Conservation (phyloP, 495 filamentous ascomycete species). For the Aspergillus baeticus region DNA sequence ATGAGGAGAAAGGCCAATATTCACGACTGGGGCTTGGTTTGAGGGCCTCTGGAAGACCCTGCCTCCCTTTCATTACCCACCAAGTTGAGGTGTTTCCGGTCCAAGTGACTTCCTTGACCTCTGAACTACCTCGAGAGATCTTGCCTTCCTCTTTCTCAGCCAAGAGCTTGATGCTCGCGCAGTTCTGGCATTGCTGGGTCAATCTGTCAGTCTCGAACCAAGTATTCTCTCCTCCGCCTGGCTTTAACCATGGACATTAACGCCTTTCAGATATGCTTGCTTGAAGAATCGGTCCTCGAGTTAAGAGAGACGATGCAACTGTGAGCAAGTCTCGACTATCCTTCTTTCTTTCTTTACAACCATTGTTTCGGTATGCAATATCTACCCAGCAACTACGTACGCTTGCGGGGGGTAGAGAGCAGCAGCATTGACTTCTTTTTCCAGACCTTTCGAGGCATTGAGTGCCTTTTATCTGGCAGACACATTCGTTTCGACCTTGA, state of each 20-base stretch:
- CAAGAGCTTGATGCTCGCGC: conserved; percentile 27
- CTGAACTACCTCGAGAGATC: not conserved
- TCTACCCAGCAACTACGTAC: not conserved
- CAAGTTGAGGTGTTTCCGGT: conserved; percentile 12
- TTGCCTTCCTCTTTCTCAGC: conserved; percentile 11
- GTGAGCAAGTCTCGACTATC: conserved; percentile 10
- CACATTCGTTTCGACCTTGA: conserved; percentile 21
- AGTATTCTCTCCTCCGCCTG: not conserved
- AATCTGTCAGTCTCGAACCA: conserved; percentile 19
- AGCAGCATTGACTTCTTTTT: conserved; percentile 1
- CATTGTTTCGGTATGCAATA: conserved; percentile 15
- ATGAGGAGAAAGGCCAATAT: conserved; percentile 19
- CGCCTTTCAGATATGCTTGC: conserved; percentile 6
- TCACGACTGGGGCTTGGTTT: conserved; percentile 21
- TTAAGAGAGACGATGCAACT: conserved; percentile 18
- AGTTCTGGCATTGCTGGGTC: conserved; percentile 12
- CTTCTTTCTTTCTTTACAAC: conserved; percentile 16
- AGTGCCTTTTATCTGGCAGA: conserved; percentile 32
- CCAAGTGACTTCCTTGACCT: conserved; percentile 12
- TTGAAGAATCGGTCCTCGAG: conserved; percentile 9
- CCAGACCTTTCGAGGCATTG: conserved; percentile 34
- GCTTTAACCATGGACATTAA: conserved; percentile 8
- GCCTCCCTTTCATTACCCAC: conserved; percentile 23
- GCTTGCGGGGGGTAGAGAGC: not conserved
- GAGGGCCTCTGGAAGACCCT: conserved; percentile 24